Base-by-base conservation (phyloP, 1,139 yeast species). In the Petasospora fabianii region DNA sequence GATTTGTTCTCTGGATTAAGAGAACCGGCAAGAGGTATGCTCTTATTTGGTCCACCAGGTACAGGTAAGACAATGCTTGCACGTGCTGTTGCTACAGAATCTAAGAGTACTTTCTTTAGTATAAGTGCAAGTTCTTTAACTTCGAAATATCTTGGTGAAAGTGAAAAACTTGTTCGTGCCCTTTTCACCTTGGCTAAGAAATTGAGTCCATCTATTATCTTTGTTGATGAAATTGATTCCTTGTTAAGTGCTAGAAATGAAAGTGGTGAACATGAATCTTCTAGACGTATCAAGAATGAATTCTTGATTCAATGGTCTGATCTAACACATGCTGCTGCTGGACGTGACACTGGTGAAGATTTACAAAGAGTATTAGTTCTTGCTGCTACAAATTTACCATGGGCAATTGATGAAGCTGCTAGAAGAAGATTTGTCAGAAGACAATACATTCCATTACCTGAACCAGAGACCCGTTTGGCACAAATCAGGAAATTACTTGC, bases 341-440 rank as follows among this genome's bases (percentile, higher is more conserved):
- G 95, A 2, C 69, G 57, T 24, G 80, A 75, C 37, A 64, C 67
- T 3, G 73, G 70, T 11, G 83, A 75, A 30, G 83, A 77, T 49
- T 73, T 77, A 24, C 80, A 79, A 46, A 68, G 97, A 41, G 98
- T 92, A 4, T 70, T 92, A 24, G 96, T 92, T 4, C 67, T 92
- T 29, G 98, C 97, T 0, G 98, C 98, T 1, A 92, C 99, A 0
- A 92, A 92, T 59, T 64, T 92, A 49, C 99, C 99, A 0, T 92
- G 99, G 99, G 84, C 88, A 4, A 90, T 92, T 47, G 99, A 92
- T 62, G 98, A 94, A 59, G 98, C 98, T 3, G 99, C 98, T 0
- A 70, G 98, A 55, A 75, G 98, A 59, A 74, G 98, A 52, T 92
- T 92, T 65, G 96, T 86, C 6, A 74, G 96, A 49, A 69, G 97